Evolutionary conservation across 495 filamentous ascomycete genomes (phyloP).

Genomic region (Podospora bellae-mahoneyi): DNA sequence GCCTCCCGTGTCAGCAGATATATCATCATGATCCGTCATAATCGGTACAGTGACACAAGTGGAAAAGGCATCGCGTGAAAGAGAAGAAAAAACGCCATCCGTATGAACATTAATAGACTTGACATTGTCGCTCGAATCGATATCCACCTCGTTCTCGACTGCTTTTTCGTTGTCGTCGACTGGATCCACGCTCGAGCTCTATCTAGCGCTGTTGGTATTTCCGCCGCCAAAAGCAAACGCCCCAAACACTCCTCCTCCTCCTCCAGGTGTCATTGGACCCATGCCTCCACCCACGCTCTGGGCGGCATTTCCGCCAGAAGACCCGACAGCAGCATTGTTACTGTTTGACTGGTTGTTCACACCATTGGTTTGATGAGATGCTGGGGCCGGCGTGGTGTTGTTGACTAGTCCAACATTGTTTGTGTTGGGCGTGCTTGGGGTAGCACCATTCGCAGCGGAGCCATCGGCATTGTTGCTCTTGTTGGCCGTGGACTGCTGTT

Average conservation of each 20-base stretch:
- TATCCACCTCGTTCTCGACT: neutral
- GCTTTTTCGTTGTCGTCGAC: neutral
- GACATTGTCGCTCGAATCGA: neutral
- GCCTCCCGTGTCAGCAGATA: no score
- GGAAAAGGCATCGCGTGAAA: neutral
- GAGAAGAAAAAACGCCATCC: neutral
- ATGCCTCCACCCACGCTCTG: conserved; percentile 37
- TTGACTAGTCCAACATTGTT: conserved; percentile 47
- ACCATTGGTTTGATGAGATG: conserved; percentile 49
- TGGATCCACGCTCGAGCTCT: neutral
- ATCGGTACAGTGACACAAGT: neutral
- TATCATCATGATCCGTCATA: neutral
- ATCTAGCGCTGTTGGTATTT: neutral
- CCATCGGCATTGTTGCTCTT: conserved; percentile 18
- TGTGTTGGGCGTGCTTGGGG: conserved; percentile 70
- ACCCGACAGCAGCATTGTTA: neutral
- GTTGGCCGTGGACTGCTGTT: conserved; percentile 20
- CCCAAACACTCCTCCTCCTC: conserved; percentile 61
- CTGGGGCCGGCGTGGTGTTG: conserved; percentile 55
- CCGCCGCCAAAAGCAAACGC: conserved; percentile 47
- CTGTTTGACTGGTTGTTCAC: neutral
- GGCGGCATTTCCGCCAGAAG: conserved; percentile 17
- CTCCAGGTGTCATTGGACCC: conserved; percentile 66
- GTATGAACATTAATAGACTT: neutral
- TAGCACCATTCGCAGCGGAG: conserved; percentile 44